Evolutionary conservation across 2,329 filamentous ascomycete species (phyloP), one percentile per base, ranked within the genome.

Genomic region (Colletotrichum echinochloae): DNA sequence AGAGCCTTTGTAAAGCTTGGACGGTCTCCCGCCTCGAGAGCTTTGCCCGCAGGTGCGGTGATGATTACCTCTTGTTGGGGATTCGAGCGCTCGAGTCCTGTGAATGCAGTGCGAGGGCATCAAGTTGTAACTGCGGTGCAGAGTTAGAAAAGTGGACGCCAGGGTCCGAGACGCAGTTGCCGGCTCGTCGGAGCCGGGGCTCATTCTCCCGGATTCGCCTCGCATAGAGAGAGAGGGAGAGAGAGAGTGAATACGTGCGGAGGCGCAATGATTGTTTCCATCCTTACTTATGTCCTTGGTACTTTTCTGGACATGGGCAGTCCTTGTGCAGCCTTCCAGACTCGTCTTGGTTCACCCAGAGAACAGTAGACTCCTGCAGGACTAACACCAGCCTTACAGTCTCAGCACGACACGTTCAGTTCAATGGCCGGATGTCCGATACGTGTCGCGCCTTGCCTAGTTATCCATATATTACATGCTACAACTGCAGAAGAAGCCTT

Each of bases 71-170:
- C 11, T 30, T 39, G 30, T 7, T 18, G 59, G 48, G 28, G 46
- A 51, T 16, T 14, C 16, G 14, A 37, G 26, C 23, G 48, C 12
- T 61, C 30, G 6, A 35, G 60, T 62, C 39, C 30, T 12, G 60
- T 12, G 57, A 44, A 48, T 46, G 60, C 55, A 28, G 26, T 62
- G 57, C 48, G 30, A 54, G 30, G 26, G 60, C 35, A 51, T 7
- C 5, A n/a, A 52, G 23, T 39, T n/a, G 33, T 14, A 23, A 49
- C 57, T 44, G 28, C 14, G 35, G 20, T 26, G 16, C 26, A 54
- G 35, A 62, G 60, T 33, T 54, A 39, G 35, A 62, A 62, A 62
- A 62, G 35, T 33, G 48, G 60, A 18, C 20, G 18, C 39, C 16
- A 54, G 16, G 46, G 35, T 62, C 60, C 48, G 60, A 54, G 48